These are phyloP conservation scores for Pleurotus tuber-regium DNA, from an alignment of 768 basidiomycete genomes.

Conservation along the genomic window DNA sequence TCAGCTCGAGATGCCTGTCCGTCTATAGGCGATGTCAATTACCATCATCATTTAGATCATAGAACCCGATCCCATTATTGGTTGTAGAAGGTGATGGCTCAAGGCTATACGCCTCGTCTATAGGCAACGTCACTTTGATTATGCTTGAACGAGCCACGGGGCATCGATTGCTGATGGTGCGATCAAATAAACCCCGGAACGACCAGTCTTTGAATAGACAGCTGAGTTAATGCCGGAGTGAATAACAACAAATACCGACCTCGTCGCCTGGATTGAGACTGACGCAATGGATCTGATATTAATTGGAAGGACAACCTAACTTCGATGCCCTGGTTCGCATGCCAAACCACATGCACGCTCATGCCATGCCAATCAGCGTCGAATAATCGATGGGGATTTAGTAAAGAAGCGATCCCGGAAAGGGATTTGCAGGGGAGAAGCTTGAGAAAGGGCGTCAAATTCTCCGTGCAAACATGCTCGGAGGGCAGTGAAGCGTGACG, in stretches of 20 bases:
- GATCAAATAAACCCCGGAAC: constrained; percentile 64
- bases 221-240: background rate
- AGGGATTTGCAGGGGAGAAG: constrained; percentile 89
- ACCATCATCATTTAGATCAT: constrained; percentile 47
- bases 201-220: constrained; percentile 61
- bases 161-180: constrained; percentile 60
- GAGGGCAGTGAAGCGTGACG: constrained; percentile 78
- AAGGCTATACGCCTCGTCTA: constrained; percentile 39
- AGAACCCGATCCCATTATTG: constrained; percentile 38
- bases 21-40: too few species aligned
- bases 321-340: constrained; percentile 53
- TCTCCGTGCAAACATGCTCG: constrained; percentile 95
- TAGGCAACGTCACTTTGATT: constrained; percentile 48
- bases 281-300: constrained; percentile 75
- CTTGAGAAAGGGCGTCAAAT: constrained; percentile 93
- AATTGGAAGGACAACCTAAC: constrained; percentile 70
- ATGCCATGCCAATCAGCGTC: constrained; percentile 93
- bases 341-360: constrained; percentile 72
- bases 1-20: too few species aligned
- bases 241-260: constrained; percentile 35
- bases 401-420: constrained; percentile 78
- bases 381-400: constrained; percentile 85
- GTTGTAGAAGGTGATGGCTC: constrained; percentile 47
- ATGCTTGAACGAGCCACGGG: constrained; percentile 65
- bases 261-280: constrained; percentile 46